Evolutionary conservation across 345 rosid species (phyloP).

Genomic region (Pistacia integerrima): DNA sequence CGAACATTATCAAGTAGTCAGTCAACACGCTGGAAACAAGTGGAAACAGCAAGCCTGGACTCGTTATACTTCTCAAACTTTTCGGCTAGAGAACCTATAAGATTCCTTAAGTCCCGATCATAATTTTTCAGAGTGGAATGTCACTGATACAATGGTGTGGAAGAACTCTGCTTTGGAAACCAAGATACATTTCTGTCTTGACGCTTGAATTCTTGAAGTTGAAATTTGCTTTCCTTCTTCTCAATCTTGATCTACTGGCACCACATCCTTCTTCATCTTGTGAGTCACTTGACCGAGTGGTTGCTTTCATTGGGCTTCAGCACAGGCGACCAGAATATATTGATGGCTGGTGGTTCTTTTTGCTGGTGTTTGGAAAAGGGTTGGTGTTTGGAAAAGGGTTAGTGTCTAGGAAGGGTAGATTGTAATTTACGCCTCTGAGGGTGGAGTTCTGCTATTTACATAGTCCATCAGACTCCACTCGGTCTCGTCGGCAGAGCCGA

Average conservation of each 20-base stretch:
- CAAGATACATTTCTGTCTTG: conserved; percentile 72
- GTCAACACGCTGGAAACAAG: conserved; percentile 87
- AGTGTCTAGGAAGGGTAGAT: too few relatives aligned
- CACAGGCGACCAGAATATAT: too few relatives aligned
- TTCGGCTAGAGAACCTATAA: conserved; percentile 48
- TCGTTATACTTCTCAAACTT: conserved; percentile 31
- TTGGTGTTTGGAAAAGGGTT: too few relatives aligned
- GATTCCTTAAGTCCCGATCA: conserved; percentile 49
- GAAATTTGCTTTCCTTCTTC: conserved; percentile 47
- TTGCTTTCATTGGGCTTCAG: too few relatives aligned
- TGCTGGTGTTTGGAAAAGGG: too few relatives aligned
- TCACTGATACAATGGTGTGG: conserved; percentile 49
- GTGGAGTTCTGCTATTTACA: too few relatives aligned
- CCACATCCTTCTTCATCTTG: conserved; percentile 21
- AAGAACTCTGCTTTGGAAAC: conserved; percentile 76
- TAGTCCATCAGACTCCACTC: too few relatives aligned
- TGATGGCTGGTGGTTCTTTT: too few relatives aligned
- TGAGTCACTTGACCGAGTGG: too few relatives aligned
- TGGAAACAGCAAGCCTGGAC: conserved; percentile 64
- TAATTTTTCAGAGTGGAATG: conserved; percentile 51
- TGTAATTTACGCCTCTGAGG: too few relatives aligned
- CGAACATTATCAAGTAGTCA: conserved; percentile 79
- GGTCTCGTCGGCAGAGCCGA: too few relatives aligned
- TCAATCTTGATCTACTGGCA: conserved; percentile 18
- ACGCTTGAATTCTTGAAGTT: conserved; percentile 65